Conservation (phyloP, 805 yeast species). For the Middelhovenomyces tepae region DNA sequence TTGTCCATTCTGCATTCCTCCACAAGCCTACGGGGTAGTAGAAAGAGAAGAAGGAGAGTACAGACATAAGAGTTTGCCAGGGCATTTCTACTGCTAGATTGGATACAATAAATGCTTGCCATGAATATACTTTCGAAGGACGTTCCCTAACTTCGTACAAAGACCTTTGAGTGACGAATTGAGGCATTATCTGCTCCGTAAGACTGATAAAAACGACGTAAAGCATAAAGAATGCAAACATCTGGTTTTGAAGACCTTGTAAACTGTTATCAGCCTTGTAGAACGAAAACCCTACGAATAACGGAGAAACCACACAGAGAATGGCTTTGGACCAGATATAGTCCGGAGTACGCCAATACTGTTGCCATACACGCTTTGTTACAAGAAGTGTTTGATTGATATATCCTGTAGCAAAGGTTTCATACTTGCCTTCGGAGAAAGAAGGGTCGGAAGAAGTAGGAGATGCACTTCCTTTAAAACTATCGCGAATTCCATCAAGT, state of each 20-base stretch:
- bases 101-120: conserved; percentile 54
- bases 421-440: too few relatives aligned
- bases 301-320: conserved; percentile 44
- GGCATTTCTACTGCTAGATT: conserved; percentile 63
- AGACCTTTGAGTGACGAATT: conserved; percentile 50
- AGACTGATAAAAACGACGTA: conserved; percentile 45
- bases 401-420: conserved; percentile 42
- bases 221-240: conserved; percentile 69
- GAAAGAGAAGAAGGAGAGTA: conserved; percentile 46
- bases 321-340: conserved; percentile 49
- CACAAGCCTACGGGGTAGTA: conserved; percentile 69
- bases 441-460: conserved; percentile 33
- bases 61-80: conserved; percentile 52
- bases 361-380: conserved; percentile 45
- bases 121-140: conserved; percentile 60
- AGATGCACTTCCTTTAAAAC: conserved; percentile 35
- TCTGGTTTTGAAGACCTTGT: conserved; percentile 69
- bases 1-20: conserved; percentile 44
- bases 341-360: conserved; percentile 57
- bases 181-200: conserved; percentile 55
- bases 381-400: conserved; percentile 37
- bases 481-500: conserved; percentile 50
- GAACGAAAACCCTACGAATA: conserved; percentile 63
- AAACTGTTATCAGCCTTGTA: conserved; percentile 53
- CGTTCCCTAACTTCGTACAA: conserved; percentile 66